A percentile compares a stretch with the other conserved stretches of the same genome.
Evolutionary conservation across 2,329 filamentous ascomycete genomes (phyloP).

Genomic region (Fusarium sp.): DNA sequence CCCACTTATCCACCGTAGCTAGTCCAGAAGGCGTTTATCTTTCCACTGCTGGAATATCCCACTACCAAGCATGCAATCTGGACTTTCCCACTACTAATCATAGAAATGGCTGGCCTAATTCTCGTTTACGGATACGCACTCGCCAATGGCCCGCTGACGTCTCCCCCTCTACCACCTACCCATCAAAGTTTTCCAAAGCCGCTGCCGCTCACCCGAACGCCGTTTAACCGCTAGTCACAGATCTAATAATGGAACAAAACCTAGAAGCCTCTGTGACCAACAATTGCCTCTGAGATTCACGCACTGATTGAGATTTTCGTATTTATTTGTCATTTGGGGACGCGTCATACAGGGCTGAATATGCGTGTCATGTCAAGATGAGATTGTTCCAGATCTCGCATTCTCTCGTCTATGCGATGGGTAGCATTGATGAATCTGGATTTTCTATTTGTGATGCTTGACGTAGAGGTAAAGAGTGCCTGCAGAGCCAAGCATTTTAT

Average conservation of each 20-base stretch:
- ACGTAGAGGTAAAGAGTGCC: neutral
- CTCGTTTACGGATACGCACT: constrained; percentile 13
- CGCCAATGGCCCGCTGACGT: constrained; percentile 14
- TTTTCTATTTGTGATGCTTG: neutral
- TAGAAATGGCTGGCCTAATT: neutral
- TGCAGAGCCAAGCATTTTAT: constrained; percentile 9
- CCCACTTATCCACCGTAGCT: neutral
- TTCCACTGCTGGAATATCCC: neutral
- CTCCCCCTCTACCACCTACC: neutral
- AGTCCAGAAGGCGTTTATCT: neutral
- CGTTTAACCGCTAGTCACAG: neutral
- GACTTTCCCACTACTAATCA: neutral
- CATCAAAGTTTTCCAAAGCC: constrained; percentile 8
- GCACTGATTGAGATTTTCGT: neutral
- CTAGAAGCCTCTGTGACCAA: neutral
- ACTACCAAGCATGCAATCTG: neutral
- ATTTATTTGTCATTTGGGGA: neutral
- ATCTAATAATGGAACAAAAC: constrained; percentile 2
- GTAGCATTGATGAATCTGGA: neutral
- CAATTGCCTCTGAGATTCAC: neutral
- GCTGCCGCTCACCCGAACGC: constrained; percentile 21
- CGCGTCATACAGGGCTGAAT: constrained; percentile 23
- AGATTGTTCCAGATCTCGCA: neutral
- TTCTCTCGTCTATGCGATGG: neutral
- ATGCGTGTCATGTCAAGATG: neutral